Percentiles rank a stretch among this genome's conserved stretches.
Conservation (phyloP, 1,284 basidiomycete species). For the Irpex sp. region DNA sequence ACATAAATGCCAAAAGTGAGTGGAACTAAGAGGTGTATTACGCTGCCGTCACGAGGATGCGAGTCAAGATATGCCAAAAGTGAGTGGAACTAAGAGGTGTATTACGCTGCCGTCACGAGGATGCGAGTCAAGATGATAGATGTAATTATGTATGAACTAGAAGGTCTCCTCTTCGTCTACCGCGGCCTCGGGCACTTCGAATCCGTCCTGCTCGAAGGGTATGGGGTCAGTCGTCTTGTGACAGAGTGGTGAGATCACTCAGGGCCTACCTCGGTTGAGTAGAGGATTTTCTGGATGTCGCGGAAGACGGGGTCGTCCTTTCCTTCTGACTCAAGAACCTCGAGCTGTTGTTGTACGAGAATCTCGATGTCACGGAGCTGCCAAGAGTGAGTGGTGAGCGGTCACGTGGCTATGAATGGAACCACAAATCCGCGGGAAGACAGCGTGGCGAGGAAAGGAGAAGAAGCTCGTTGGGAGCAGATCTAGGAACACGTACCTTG, state of each 20-base stretch:
- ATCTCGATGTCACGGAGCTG: conserved; percentile 96
- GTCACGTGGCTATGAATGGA: conserved; percentile 9
- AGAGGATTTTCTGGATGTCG: conserved; percentile 92
- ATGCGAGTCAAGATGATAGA: neutral
- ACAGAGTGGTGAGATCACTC: neutral
- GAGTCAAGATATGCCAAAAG: neutral
- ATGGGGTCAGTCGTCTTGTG: neutral
- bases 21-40: conserved; percentile 1
- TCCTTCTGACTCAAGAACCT: conserved; percentile 54
- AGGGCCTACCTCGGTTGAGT: conserved; percentile 82
- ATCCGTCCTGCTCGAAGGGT: conserved; percentile 24
- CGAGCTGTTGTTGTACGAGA: conserved; percentile 75
- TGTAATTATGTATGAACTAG: conserved; percentile 5
- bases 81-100: neutral
- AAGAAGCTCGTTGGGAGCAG: neutral
- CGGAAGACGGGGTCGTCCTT: conserved; percentile 69
- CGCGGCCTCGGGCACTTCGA: conserved; percentile 29
- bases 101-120: neutral
- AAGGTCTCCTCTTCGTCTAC: conserved; percentile 31
- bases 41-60: neutral
- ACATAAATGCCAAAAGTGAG: neutral
- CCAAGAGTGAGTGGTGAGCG: conserved; percentile 7
- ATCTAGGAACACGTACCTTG: conserved; percentile 71
- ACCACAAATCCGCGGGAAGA: neutral
- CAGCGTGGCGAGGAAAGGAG: too few relatives aligned